Evolutionary conservation across 352 stramenopile species (phyloP), one percentile per base, ranked within the genome.

Genomic region (Thraustochytrium sp.): DNA sequence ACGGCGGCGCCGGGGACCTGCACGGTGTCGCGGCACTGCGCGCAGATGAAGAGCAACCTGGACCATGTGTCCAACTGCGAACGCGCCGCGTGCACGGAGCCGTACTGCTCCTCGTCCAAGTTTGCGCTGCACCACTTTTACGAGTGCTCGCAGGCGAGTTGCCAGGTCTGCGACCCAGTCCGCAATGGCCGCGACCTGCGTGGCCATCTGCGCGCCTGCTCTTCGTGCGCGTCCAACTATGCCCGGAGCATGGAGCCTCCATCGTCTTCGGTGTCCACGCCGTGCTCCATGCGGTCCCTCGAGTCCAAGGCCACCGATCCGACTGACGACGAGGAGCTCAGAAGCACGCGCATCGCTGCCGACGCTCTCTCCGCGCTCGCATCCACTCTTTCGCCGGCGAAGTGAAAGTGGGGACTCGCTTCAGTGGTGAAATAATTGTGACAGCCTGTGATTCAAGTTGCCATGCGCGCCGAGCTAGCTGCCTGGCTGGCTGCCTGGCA

Each of bases 271-370:
- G 18, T 13, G 26, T 34, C 26, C 26, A 34, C 18, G 26, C 11
- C 54, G 54, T 16, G 5, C 42, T 49, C 42, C 5, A 5, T 16
- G 16, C 5, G 16, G 85, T 49, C 5, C 42, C 42, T 18, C 84
- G 95, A 96, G 85, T 92, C 89, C 34, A 18, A n/a, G n/a, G 48
- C 48, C 48, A 55, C 54, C 54, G 23, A 37, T 8, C 8, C 23
- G 54, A 13, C n/a, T n/a, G 54, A 63, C 8, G 5, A 8, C 8
- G 54, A 63, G 8, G 54, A 63, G 54, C 5, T 63, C 5, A 21
- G 5, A 8, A 63, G 21, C 5, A 63, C 54, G 23, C 54, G 54
- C 54, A 63, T 63, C 31, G 54, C 54, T 21, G 54, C 54, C 5
- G 54, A 63, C 31, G 54, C 54, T 13, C 21, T 63, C 5, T 63